Evolutionary conservation across 768 basidiomycete species (phyloP).

Genomic region (Hirschioporus abietinus): DNA sequence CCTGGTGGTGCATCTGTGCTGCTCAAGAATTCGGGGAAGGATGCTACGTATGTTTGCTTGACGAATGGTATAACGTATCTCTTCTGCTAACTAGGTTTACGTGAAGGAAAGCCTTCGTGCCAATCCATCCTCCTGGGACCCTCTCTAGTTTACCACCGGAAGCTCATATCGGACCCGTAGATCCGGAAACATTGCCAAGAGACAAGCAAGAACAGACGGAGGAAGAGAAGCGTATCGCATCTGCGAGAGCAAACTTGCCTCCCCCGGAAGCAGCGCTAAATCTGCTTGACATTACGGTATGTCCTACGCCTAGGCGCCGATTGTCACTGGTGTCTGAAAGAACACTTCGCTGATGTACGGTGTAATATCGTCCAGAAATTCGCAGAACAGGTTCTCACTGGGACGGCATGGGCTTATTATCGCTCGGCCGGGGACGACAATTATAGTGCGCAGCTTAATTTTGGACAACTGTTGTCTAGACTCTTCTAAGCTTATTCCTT

Average conservation of each 20-base stretch:
- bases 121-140: constrained; percentile 12
- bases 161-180: constrained; percentile 24
- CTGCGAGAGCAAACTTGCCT: constrained; percentile 19
- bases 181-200: constrained; percentile 20
- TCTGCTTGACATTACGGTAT: constrained; percentile 24
- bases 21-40: constrained; percentile 5
- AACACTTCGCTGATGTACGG: neutral
- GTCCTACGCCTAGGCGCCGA: neutral
- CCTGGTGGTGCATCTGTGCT: constrained; percentile 6
- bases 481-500: neutral
- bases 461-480: constrained; percentile 10
- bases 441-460: constrained; percentile 13
- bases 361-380: constrained; percentile 7
- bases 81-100: neutral
- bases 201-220: constrained; percentile 16
- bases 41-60: constrained; percentile 3
- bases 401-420: constrained; percentile 27
- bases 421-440: constrained; percentile 24
- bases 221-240: constrained; percentile 24
- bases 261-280: constrained; percentile 22
- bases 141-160: constrained; percentile 19
- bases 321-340: neutral
- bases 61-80: neutral
- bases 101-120: constrained; percentile 2
- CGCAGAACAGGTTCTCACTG: constrained; percentile 21